Percentiles rank a stretch among this genome's conserved stretches.
phyloP scores from a whole-genome alignment of 495 filamentous ascomycete species.

The Xanthoparmelia taractica region DNA sequence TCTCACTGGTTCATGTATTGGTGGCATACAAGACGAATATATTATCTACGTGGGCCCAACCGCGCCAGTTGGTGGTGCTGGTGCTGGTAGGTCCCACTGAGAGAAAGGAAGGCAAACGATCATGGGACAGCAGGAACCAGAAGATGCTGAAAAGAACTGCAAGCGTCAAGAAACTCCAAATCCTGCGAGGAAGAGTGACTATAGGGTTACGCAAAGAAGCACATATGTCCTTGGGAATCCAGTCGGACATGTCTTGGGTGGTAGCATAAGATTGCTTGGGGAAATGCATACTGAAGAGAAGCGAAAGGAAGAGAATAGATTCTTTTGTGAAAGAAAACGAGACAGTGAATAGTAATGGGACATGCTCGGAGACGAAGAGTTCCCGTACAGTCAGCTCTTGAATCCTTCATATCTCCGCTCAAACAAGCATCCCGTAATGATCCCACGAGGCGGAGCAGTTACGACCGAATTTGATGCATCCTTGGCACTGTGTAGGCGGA shows the following conservation, averaged over 20 bases:
- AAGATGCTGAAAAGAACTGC: neutral
- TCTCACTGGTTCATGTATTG: neutral
- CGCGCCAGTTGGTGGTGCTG: slow-evolving; percentile 3
- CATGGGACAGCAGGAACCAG: neutral
- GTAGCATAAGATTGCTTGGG: neutral
- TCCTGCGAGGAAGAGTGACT: neutral
- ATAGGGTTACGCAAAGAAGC: neutral
- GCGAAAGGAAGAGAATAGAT: neutral
- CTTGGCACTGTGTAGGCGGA: no score
- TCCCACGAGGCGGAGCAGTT: no score
- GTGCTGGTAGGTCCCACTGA: neutral
- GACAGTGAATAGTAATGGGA: neutral
- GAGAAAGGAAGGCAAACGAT: neutral
- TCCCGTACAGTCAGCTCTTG: neutral
- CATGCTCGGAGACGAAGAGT: neutral
- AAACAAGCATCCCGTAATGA: no score
- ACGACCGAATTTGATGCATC: no score
- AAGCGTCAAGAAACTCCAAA: neutral
- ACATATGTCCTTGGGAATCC: neutral
- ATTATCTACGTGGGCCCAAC: slow-evolving; percentile 15
- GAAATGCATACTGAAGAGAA: neutral
- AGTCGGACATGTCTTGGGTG: neutral
- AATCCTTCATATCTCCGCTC: neutral
- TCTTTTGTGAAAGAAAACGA: neutral
- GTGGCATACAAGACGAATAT: slow-evolving; percentile 13